Percentiles rank a stretch among this genome's conserved stretches.
These are phyloP conservation scores for Calonectria pauciramosa DNA, from an alignment of 2,329 filamentous ascomycete species.

Conservation along the genomic window DNA sequence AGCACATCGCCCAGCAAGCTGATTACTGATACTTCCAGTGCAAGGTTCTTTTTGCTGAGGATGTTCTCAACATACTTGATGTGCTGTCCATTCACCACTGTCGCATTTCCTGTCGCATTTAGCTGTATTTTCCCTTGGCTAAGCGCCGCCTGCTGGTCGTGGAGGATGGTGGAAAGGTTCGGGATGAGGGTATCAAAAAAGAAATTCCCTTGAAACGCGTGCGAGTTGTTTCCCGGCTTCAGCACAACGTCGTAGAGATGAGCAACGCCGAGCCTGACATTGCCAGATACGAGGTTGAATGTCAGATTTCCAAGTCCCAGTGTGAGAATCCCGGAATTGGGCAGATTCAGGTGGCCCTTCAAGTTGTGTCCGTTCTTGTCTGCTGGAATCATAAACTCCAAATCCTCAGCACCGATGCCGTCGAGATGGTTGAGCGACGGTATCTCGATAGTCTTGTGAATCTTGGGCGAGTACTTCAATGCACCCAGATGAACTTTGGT, in stretches of 20 bases:
- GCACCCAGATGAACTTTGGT: slow-evolving; percentile 55
- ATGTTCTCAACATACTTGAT: slow-evolving; percentile 61
- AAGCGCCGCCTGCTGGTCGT: slow-evolving; percentile 53
- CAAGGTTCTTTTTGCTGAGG: slow-evolving; percentile 55
- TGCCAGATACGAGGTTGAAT: slow-evolving; percentile 57
- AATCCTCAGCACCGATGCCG: slow-evolving; percentile 54
- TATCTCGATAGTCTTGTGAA: slow-evolving; percentile 59
- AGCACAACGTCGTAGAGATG: slow-evolving; percentile 56
- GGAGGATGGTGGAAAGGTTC: slow-evolving; percentile 58
- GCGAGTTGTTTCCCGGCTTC: slow-evolving; percentile 58
- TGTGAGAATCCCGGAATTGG: slow-evolving; percentile 59
- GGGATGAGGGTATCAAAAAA: slow-evolving; percentile 56
- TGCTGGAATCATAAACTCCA: slow-evolving; percentile 55
- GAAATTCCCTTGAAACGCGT: slow-evolving; percentile 56
- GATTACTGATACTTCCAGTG: slow-evolving; percentile 53
- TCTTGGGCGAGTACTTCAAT: slow-evolving; percentile 51
- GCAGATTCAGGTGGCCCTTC: slow-evolving; percentile 57
- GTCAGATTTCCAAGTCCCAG: slow-evolving; percentile 62
- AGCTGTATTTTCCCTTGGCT: slow-evolving; percentile 56
- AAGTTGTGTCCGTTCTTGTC: slow-evolving; percentile 56
- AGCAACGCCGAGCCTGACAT: slow-evolving; percentile 56
- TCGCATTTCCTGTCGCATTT: slow-evolving; percentile 57
- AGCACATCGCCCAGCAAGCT: slow-evolving; percentile 55
- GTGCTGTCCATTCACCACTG: slow-evolving; percentile 57
- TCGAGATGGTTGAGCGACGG: slow-evolving; percentile 55